Percentiles rank a stretch among this genome's conserved stretches.
These are phyloP conservation scores for Cutaneotrichosporon sp. DNA, from an alignment of 1,284 basidiomycete genomes.

Conservation along the genomic window DNA sequence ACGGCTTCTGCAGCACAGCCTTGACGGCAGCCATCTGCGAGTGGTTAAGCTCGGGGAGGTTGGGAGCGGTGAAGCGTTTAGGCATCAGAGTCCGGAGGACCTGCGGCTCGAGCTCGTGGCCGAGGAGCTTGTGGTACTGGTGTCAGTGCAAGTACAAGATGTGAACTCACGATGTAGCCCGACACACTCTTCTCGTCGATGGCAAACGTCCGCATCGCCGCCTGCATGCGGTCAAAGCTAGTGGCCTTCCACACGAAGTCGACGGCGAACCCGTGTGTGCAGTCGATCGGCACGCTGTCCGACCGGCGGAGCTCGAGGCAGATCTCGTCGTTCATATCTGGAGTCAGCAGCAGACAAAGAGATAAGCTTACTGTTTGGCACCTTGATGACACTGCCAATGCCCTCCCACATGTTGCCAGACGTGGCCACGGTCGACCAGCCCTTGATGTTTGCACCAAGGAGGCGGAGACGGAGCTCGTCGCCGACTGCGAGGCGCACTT, in stretches of 20 bases:
- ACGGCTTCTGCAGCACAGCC: constrained; percentile 96
- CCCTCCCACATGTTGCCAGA: constrained; percentile 72
- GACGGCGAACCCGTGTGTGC: constrained; percentile 90
- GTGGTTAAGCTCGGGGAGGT: constrained; percentile 96
- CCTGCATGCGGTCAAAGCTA: constrained; percentile 98
- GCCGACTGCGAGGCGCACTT: constrained; percentile 93
- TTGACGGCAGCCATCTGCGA: constrained; percentile 99
- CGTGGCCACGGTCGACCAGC: constrained; percentile 46
- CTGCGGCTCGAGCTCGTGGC: constrained; percentile 92
- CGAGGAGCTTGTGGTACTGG: constrained; percentile 95
- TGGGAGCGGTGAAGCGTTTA: constrained; percentile 82
- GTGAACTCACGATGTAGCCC: constrained; percentile 80
- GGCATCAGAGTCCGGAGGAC: constrained; percentile 70
- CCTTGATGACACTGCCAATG: constrained; percentile 96
- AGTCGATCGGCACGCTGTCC: constrained; percentile 91
- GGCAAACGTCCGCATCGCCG: constrained; percentile 99
- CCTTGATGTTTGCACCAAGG: constrained; percentile 68
- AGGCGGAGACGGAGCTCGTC: constrained; percentile 93
- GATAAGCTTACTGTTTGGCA: constrained; percentile 81
- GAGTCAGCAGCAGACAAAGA: background rate
- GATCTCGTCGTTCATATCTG: constrained; percentile 97
- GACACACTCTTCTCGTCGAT: constrained; percentile 99
- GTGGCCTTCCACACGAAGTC: constrained; percentile 99
- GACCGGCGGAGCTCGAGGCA: constrained; percentile 85
- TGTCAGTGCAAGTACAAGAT: constrained; percentile 6